phyloP scores from a whole-genome alignment of 2,329 filamentous ascomycete species.

The Monosporascus cannonballus region DNA sequence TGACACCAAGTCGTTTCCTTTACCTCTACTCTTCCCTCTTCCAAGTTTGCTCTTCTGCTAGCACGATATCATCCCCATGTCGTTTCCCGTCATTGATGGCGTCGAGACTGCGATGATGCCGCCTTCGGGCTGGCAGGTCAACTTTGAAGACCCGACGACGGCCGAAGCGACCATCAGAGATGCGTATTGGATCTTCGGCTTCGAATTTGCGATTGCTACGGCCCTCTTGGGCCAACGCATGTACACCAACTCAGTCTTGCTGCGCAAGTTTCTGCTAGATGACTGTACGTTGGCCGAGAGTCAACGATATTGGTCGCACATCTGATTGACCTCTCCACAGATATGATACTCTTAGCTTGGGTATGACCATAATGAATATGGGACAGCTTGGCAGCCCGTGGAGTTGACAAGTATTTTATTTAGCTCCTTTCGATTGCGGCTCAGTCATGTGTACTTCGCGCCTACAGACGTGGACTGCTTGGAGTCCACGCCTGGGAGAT shows the following conservation, averaged over 20 bases:
- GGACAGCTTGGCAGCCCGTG: too few relatives aligned
- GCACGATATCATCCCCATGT: neutral
- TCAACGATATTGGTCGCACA: neutral
- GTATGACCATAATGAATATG: neutral
- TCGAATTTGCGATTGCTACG: constrained; percentile 3
- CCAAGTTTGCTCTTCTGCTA: too few relatives aligned
- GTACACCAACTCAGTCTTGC: constrained; percentile 6
- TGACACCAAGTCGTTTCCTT: too few relatives aligned
- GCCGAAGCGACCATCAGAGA: neutral
- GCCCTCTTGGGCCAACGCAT: constrained; percentile 5
- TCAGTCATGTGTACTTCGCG: constrained; percentile 3
- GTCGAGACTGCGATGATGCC: constrained; percentile 4
- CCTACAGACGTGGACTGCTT: constrained; percentile 1
- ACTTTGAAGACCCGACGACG: constrained; percentile 4
- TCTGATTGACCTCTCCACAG: neutral
- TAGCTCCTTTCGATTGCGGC: constrained; percentile 1
- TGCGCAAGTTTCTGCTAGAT: constrained; percentile 4
- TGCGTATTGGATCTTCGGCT: constrained; percentile 1
- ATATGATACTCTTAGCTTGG: constrained; percentile 1
- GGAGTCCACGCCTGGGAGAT: constrained; percentile 7
- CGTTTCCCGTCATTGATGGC: constrained; percentile 5
- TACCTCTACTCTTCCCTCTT: too few relatives aligned
- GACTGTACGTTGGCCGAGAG: constrained; percentile 3
- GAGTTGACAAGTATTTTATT: neutral
- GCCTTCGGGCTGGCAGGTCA: constrained; percentile 6